These are phyloP conservation scores for Saccharum hybrid DNA, from an alignment of 202 grass and related monocot genomes.

Conservation along the genomic window DNA sequence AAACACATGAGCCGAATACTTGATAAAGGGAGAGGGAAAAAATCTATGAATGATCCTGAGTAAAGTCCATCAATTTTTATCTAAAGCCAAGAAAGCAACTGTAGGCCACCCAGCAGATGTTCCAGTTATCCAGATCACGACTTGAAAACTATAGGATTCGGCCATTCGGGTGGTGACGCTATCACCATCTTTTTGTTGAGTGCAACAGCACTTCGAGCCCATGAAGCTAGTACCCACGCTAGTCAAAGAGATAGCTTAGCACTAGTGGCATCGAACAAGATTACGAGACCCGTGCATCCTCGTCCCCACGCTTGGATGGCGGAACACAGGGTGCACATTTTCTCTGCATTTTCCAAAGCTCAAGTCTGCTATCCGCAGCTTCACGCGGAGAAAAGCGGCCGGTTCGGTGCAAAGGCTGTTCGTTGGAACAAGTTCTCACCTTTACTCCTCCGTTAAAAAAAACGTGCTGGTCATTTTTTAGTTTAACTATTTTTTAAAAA, in stretches of 20 bases:
- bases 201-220: conserved; percentile 49
- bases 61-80: conserved; percentile 22
- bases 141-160: conserved; percentile 22
- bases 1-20: neutral
- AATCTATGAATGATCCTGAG: neutral
- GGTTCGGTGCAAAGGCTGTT: neutral
- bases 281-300: conserved; percentile 19
- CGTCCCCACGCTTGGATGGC: conserved; percentile 7
- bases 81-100: conserved; percentile 18
- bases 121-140: conserved; percentile 36
- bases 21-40: rapidly evolving
- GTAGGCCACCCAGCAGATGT: conserved; percentile 23
- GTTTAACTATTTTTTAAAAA: too few species aligned
- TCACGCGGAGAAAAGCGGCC: neutral
- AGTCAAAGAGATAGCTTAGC: conserved; percentile 44
- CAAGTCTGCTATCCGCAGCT: conserved; percentile 13
- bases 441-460: neutral
- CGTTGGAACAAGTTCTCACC: neutral
- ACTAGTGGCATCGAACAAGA: neutral
- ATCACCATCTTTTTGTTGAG: conserved; percentile 53
- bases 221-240: neutral
- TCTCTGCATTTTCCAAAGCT: conserved; percentile 40
- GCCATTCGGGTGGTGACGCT: neutral
- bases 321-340: neutral
- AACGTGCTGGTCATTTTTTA: too few species aligned